Evolutionary conservation across 2,329 filamentous ascomycete species (phyloP).

Genomic region (Neofusicoccum sp.): DNA sequence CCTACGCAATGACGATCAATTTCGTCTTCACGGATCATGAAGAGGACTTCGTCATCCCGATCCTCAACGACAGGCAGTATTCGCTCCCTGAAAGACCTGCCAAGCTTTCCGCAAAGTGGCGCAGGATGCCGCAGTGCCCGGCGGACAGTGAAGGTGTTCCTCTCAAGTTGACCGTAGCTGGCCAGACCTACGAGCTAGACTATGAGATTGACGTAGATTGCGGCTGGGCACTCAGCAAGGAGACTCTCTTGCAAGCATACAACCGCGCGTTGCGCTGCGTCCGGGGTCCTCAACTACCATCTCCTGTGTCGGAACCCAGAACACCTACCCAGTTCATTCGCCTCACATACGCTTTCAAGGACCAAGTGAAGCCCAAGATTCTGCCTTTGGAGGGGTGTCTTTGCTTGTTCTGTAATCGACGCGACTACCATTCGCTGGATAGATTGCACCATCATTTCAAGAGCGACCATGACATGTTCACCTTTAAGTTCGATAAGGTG

Average conservation of each 20-base stretch:
- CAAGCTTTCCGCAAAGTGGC: slow-evolving; percentile 24
- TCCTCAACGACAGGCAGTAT: slow-evolving; percentile 22
- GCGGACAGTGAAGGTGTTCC: background rate
- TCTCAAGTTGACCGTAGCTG: background rate
- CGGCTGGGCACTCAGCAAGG: slow-evolving; percentile 23
- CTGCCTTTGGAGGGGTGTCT: slow-evolving; percentile 10
- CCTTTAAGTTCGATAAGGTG: slow-evolving; percentile 21
- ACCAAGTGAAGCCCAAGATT: slow-evolving; percentile 19
- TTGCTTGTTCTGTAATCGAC: slow-evolving; percentile 25
- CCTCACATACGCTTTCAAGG: slow-evolving; percentile 20
- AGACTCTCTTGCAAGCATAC: slow-evolving; percentile 24
- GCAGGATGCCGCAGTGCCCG: slow-evolving; percentile 29
- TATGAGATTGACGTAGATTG: slow-evolving; percentile 27
- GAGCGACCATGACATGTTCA: slow-evolving; percentile 36
- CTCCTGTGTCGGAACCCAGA: background rate
- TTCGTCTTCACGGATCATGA: slow-evolving; percentile 28
- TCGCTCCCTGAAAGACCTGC: background rate
- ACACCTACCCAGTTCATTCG: background rate
- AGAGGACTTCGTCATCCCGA: slow-evolving; percentile 29
- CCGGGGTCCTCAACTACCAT: background rate
- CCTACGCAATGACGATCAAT: slow-evolving; percentile 20
- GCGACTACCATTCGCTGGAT: slow-evolving; percentile 20
- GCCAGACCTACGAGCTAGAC: slow-evolving; percentile 22
- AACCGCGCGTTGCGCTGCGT: slow-evolving; percentile 25
- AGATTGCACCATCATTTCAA: slow-evolving; percentile 36